A percentile compares a stretch with the other conserved stretches of the same genome.
These are phyloP conservation scores for Paramecium bursaria DNA, from an alignment of 73 alveolate genomes.

Conservation along the genomic window DNA sequence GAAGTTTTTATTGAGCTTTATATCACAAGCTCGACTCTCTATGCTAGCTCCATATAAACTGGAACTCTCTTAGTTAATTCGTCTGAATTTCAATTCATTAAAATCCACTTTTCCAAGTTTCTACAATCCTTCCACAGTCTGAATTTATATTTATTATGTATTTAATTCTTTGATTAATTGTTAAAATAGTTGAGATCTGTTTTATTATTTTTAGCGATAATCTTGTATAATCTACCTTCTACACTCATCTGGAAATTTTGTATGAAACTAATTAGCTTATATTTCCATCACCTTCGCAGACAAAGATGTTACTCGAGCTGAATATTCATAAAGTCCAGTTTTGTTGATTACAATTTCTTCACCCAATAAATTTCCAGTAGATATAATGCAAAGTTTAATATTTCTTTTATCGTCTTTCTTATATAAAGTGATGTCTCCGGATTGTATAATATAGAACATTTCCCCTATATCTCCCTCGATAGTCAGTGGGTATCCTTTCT, in stretches of 20 bases:
- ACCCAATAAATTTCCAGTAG: constrained; percentile 33
- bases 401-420: constrained; percentile 13
- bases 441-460: not conserved
- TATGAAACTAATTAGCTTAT: constrained; percentile 5
- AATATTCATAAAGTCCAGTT: constrained; percentile 23
- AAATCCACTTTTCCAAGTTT: too few species aligned
- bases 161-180: not conserved
- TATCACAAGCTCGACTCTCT: not conserved
- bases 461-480: constrained; percentile 45
- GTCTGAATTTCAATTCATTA: not conserved
- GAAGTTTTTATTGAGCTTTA: not conserved
- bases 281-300: constrained; percentile 1
- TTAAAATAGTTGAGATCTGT: not conserved
- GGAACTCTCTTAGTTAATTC: not conserved
- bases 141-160: not conserved
- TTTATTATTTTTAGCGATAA: not conserved
- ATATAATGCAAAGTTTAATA: constrained; percentile 31
- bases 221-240: constrained; percentile 5
- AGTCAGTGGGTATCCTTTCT: constrained; percentile 4
- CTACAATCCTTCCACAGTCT: not conserved
- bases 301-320: constrained; percentile 9
- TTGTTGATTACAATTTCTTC: constrained; percentile 50
- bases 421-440: constrained; percentile 43
- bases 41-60: constrained; percentile 2
- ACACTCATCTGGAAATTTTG: constrained; percentile 55